These are phyloP conservation scores for Botryotinia convoluta DNA, from an alignment of 2,329 filamentous ascomycete species.

Conservation along the genomic window DNA sequence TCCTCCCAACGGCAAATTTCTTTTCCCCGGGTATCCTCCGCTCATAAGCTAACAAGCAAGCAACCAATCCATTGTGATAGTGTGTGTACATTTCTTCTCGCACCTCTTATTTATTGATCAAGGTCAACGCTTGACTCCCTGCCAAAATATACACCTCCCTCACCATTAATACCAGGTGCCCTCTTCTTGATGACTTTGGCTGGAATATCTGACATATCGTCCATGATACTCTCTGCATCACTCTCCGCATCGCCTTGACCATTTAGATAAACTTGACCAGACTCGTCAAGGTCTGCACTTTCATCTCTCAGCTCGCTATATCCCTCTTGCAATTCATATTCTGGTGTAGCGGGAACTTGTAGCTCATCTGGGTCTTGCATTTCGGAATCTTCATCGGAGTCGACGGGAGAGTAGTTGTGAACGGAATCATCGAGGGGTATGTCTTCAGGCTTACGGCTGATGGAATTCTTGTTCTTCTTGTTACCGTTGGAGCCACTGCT, in stretches of 20 bases:
- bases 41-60: neutral
- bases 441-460: neutral
- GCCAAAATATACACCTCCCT: neutral
- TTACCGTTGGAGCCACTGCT: neutral
- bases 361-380: conserved; percentile 10
- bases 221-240: conserved; percentile 10
- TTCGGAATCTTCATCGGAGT: neutral
- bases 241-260: neutral
- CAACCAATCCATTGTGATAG: neutral
- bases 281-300: neutral
- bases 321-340: conserved; percentile 3
- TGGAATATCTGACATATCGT: conserved; percentile 14
- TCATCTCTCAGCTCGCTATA: neutral
- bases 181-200: conserved; percentile 1
- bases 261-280: neutral
- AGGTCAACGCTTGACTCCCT: conserved; percentile 3
- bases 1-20: neutral
- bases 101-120: neutral
- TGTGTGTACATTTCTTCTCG: neutral
- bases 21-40: conserved; percentile 12
- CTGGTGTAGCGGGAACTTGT: conserved; percentile 9
- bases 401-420: neutral
- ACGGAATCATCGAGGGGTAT: too few species aligned
- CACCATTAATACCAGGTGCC: neutral
- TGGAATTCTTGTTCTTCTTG: neutral